phyloP scores from a whole-genome alignment of 2,329 filamentous ascomycete genomes.

The Colletotrichum higginsianum region DNA sequence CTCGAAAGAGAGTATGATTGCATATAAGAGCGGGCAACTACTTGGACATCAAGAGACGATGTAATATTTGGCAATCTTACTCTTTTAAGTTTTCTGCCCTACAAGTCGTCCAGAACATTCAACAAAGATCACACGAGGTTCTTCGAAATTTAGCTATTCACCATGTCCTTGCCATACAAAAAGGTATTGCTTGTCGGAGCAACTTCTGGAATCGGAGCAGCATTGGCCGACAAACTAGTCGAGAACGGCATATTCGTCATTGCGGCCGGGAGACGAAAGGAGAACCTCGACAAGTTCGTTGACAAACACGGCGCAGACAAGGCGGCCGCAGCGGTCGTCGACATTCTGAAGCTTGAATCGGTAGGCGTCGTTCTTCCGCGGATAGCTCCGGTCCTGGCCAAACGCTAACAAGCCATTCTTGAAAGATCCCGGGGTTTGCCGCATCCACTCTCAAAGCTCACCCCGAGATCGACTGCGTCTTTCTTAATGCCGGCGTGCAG shows the following conservation, averaged over 20 bases:
- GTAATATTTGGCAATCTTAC: too few relatives aligned
- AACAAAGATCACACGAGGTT: too few relatives aligned
- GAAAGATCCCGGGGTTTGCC: constrained; percentile 16
- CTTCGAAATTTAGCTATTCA: too few relatives aligned
- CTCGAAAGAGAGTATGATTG: neutral
- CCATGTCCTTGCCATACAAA: constrained; percentile 48
- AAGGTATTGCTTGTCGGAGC: constrained; percentile 65
- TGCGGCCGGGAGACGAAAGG: constrained; percentile 62
- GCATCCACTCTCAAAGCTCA: constrained; percentile 50
- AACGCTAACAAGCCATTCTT: neutral
- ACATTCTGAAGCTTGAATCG: constrained; percentile 9
- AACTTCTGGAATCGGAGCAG: constrained; percentile 49
- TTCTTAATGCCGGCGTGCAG: constrained; percentile 72
- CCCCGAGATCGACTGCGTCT: constrained; percentile 68
- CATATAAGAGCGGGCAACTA: neutral
- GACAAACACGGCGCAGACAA: constrained; percentile 58
- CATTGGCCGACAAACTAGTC: constrained; percentile 57
- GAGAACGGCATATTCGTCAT: constrained; percentile 60
- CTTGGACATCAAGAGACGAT: constrained; percentile 43
- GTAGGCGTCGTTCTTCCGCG: neutral
- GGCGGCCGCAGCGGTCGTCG: constrained; percentile 46
- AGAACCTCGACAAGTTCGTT: constrained; percentile 65
- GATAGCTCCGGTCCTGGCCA: neutral
- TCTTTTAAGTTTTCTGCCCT: too few relatives aligned
- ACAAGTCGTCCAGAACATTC: too few relatives aligned